Conservation (phyloP, 2,329 filamentous ascomycete genomes). For the Epichloe gansuensis region DNA sequence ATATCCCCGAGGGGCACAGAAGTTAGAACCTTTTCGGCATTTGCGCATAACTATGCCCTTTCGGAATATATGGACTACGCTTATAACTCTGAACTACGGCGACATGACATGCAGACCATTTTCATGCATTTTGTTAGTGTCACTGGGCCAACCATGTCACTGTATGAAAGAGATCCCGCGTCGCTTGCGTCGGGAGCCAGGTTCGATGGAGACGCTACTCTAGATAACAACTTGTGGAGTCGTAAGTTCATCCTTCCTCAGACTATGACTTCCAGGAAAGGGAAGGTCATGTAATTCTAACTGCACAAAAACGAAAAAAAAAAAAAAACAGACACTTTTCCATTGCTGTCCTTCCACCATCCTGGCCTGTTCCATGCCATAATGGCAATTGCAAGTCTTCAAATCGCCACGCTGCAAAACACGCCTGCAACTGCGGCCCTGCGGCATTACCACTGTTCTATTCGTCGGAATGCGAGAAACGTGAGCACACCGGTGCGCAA, state of each 20-base stretch:
- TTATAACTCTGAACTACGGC: constrained; percentile 60
- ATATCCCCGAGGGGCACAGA: constrained; percentile 26
- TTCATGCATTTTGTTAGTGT: constrained; percentile 90
- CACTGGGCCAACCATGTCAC: constrained; percentile 73
- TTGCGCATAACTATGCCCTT: constrained; percentile 39
- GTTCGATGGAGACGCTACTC: constrained; percentile 47
- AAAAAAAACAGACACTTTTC: constrained; percentile 53
- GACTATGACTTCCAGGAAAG: neutral
- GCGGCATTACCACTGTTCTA: constrained; percentile 81
- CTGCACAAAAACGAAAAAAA: neutral
- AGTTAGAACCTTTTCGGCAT: constrained; percentile 36
- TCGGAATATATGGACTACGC: constrained; percentile 55
- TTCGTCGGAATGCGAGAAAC: constrained; percentile 65
- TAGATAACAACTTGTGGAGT: constrained; percentile 54
- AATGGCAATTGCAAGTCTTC: constrained; percentile 72
- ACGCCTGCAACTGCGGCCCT: constrained; percentile 67
- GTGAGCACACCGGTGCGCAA: constrained; percentile 58
- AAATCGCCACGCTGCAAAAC: constrained; percentile 72
- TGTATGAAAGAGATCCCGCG: constrained; percentile 73
- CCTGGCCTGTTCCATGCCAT: constrained; percentile 86
- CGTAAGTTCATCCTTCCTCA: constrained; percentile 28
- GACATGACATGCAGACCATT: constrained; percentile 66
- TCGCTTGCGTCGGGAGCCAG: constrained; percentile 51
- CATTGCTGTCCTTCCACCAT: constrained; percentile 69
- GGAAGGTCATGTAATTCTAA: neutral